Evolutionary conservation across 768 basidiomycete genomes (phyloP).

Genomic region (Boletales sp.): DNA sequence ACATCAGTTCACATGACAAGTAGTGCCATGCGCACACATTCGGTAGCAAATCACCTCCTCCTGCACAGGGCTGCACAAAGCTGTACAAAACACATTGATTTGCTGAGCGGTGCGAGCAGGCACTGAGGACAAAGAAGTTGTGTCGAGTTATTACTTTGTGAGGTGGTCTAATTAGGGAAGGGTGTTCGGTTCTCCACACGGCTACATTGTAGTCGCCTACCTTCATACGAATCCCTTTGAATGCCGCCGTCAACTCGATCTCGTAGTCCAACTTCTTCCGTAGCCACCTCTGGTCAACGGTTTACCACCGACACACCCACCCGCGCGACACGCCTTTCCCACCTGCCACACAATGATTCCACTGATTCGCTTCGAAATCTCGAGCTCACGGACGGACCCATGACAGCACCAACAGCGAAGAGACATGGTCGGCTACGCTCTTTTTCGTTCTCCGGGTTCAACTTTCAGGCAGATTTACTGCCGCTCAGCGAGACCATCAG

Average conservation of each 20-base stretch:
- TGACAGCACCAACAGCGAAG: conserved; percentile 15
- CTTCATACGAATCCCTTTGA: background rate
- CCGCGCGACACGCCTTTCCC: background rate
- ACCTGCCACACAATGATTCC: conserved; percentile 43
- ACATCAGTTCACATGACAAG: too few relatives aligned
- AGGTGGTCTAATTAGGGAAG: too few relatives aligned
- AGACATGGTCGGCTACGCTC: conserved; percentile 42
- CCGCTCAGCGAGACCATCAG: conserved; percentile 76
- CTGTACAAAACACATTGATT: too few relatives aligned
- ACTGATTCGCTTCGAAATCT: conserved; percentile 74
- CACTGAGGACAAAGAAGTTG: too few relatives aligned
- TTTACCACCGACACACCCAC: conserved; percentile 3
- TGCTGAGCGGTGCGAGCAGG: too few relatives aligned
- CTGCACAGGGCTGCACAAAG: too few relatives aligned
- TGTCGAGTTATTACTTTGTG: too few relatives aligned
- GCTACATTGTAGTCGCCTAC: background rate
- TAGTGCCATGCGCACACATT: too few relatives aligned
- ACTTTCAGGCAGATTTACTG: conserved; percentile 74
- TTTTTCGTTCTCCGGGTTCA: conserved; percentile 72
- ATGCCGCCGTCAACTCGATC: conserved; percentile 22
- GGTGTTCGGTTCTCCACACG: too few relatives aligned
- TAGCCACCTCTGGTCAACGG: conserved; percentile 11
- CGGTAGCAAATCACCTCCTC: too few relatives aligned
- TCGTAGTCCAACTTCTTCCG: conserved; percentile 12
- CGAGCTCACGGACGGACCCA: conserved; percentile 69